Percentiles rank a stretch among this genome's conserved stretches.
These are phyloP conservation scores for Eimeria sp. DNA, from an alignment of 169 alveolate genomes.

Conservation along the genomic window DNA sequence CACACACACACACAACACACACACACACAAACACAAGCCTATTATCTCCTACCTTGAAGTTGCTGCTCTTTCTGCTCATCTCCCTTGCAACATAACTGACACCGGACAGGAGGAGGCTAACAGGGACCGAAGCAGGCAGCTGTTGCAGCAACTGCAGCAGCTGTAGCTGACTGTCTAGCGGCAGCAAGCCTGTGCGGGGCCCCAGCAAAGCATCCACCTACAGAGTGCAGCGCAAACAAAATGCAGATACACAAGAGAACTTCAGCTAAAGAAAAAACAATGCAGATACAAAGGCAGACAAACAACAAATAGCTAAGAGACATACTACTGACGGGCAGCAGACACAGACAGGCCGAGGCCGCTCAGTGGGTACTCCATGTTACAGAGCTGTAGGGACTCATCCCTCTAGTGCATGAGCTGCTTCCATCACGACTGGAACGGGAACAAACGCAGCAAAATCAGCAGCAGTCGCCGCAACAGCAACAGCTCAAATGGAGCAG, in stretches of 20 bases:
- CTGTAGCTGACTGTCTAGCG: conserved; percentile 45
- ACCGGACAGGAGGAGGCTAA: conserved; percentile 16
- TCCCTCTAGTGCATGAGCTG: not conserved
- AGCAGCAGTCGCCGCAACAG: not conserved
- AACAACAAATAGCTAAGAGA: not conserved
- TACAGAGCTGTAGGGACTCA: not conserved
- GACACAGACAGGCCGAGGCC: not conserved
- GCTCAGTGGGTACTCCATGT: too few relatives aligned
- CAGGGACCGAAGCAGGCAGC: conserved; percentile 61
- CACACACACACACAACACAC: not conserved
- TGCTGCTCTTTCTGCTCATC: conserved; percentile 32
- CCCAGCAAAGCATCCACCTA: conserved; percentile 73
- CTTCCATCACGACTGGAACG: not conserved
- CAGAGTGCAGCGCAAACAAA: not conserved
- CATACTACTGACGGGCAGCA: not conserved
- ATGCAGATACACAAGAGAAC: not conserved
- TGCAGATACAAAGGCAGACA: not conserved
- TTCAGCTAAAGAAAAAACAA: not conserved
- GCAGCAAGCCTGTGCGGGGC: conserved; percentile 54
- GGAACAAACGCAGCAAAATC: not conserved
- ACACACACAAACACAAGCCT: too few relatives aligned
- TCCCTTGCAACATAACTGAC: conserved; percentile 51
- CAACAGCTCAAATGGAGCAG: not conserved
- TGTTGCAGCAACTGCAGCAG: conserved; percentile 53
- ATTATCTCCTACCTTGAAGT: not conserved